Conservation (phyloP, 164 flowering plant genomes). For the Liquidambar formosana region DNA sequence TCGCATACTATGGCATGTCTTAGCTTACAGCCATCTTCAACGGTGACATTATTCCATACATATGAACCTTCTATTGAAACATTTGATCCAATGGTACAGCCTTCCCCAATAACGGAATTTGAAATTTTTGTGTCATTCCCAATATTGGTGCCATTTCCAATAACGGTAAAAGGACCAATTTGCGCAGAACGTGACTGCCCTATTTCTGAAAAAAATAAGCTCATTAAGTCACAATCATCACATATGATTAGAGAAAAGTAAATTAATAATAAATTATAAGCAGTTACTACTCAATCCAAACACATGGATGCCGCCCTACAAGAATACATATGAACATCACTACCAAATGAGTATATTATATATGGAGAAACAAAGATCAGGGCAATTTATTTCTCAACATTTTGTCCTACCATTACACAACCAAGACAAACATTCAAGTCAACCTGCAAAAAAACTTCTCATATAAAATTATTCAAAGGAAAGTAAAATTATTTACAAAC, state of each 20-base stretch:
- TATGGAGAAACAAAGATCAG: not conserved
- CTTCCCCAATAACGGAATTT: slow-evolving; percentile 83
- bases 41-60: slow-evolving; percentile 83
- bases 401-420: not conserved
- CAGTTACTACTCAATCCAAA: not conserved
- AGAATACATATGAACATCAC: not conserved
- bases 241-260: not conserved
- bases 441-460: not conserved
- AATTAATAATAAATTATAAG: not conserved
- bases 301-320: not conserved
- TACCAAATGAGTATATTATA: not conserved
- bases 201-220: slow-evolving; percentile 46
- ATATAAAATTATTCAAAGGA: not conserved
- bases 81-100: slow-evolving; percentile 82
- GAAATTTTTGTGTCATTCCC: slow-evolving; percentile 64
- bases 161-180: slow-evolving; percentile 73
- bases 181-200: slow-evolving; percentile 67
- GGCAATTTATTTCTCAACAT: not conserved
- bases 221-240: slow-evolving; percentile 2
- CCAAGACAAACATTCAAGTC: not conserved
- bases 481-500: too few relatives aligned
- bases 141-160: slow-evolving; percentile 70
- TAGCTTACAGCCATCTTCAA: slow-evolving; percentile 81
- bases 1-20: slow-evolving; percentile 88
- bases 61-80: slow-evolving; percentile 88